A percentile compares a stretch with the other conserved stretches of the same genome.
Evolutionary conservation across 2,329 filamentous ascomycete species (phyloP).

Genomic region (Pestalotiopsis sp.): DNA sequence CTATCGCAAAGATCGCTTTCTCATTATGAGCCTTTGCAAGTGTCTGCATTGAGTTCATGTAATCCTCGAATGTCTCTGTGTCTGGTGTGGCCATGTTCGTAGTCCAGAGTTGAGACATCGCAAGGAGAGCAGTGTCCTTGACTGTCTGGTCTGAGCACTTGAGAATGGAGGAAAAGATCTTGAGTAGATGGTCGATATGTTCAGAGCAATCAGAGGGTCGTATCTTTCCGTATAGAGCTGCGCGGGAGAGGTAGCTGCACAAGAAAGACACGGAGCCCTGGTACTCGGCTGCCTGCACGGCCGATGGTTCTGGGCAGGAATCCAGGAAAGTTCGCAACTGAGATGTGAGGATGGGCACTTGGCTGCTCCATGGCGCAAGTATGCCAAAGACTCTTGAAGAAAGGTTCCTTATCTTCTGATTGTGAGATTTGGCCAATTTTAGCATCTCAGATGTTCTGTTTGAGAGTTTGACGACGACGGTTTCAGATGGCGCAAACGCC

Average conservation of each 20-base stretch:
- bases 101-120: slow-evolving; percentile 35
- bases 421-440: slow-evolving; percentile 70
- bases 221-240: slow-evolving; percentile 28
- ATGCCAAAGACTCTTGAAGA: slow-evolving; percentile 77
- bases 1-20: slow-evolving; percentile 78
- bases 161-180: slow-evolving; percentile 20
- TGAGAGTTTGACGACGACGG: slow-evolving; percentile 39
- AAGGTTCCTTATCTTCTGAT: slow-evolving; percentile 65
- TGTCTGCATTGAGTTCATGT: slow-evolving; percentile 71
- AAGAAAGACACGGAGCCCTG: slow-evolving; percentile 32
- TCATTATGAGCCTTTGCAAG: slow-evolving; percentile 67
- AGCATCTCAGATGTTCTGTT: slow-evolving; percentile 55
- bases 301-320: slow-evolving; percentile 25
- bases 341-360: slow-evolving; percentile 42
- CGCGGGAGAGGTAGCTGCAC: slow-evolving; percentile 29
- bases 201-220: slow-evolving; percentile 20
- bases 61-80: slow-evolving; percentile 56
- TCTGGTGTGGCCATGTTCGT: slow-evolving; percentile 29
- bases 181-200: slow-evolving; percentile 26
- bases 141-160: slow-evolving; percentile 24
- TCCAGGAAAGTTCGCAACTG: slow-evolving; percentile 31
- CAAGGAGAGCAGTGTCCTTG: slow-evolving; percentile 30
- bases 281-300: slow-evolving; percentile 31
- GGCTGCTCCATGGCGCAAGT: slow-evolving; percentile 66
- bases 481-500: slow-evolving; percentile 32